Percentiles rank a stretch among this genome's conserved stretches.
These are phyloP conservation scores for Hyphopichia pseudoburtonii DNA, from an alignment of 1,139 yeast genomes.

Conservation along the genomic window DNA sequence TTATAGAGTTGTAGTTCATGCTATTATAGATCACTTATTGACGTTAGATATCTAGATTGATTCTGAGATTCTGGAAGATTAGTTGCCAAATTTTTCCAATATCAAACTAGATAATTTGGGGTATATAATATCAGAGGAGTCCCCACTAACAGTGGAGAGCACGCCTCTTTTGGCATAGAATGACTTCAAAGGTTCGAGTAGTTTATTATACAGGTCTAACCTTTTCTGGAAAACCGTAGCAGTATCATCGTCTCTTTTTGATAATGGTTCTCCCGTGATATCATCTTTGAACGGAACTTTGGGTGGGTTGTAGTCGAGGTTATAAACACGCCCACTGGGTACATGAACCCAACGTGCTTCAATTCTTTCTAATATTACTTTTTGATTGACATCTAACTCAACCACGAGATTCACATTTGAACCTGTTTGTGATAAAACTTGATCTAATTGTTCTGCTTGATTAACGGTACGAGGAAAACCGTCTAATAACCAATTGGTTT, in stretches of 20 bases:
- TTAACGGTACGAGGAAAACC: conserved; percentile 84
- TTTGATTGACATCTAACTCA: conserved; percentile 80
- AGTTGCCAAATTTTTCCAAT: conserved; percentile 20
- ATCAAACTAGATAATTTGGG: conserved; percentile 61
- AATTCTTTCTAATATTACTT: conserved; percentile 74
- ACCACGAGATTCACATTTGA: conserved; percentile 69
- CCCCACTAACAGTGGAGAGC: conserved; percentile 62
- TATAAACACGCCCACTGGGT: conserved; percentile 84
- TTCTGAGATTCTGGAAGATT: too few species aligned
- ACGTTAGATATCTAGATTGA: too few species aligned
- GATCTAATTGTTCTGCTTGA: conserved; percentile 67
- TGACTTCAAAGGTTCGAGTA: conserved; percentile 62
- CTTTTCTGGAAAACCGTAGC: conserved; percentile 66
- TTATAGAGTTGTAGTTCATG: too few species aligned
- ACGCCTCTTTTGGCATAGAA: conserved; percentile 57
- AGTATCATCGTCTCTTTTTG: conserved; percentile 80
- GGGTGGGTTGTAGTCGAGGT: conserved; percentile 86
- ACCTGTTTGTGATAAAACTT: conserved; percentile 35
- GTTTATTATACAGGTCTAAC: conserved; percentile 58
- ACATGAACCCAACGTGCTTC: conserved; percentile 84
- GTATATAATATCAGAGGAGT: conserved; percentile 78
- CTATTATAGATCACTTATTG: too few species aligned
- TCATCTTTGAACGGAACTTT: conserved; percentile 79
- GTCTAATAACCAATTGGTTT: conserved; percentile 72
- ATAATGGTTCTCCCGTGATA: conserved; percentile 80